Evolutionary conservation across 1,284 basidiomycete species (phyloP).

Genomic region (Blastosporella zonata): DNA sequence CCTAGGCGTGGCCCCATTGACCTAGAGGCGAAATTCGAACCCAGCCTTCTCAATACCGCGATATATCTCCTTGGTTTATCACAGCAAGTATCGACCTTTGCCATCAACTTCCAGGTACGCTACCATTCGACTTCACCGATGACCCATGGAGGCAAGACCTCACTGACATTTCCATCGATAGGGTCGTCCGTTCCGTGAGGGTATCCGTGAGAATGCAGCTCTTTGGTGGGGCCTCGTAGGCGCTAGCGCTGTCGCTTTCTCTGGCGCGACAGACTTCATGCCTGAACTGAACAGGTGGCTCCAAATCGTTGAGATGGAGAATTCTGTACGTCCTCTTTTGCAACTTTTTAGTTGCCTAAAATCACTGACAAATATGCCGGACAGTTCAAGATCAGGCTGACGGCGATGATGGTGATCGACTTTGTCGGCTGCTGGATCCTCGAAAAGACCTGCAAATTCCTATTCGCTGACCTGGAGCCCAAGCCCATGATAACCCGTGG

Average conservation of each 20-base stretch:
- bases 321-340: constrained; percentile 48
- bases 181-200: constrained; percentile 95
- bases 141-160: constrained; percentile 2
- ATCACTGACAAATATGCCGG: not conserved
- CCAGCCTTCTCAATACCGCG: constrained; percentile 89
- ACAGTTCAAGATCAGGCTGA: constrained; percentile 81
- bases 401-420: constrained; percentile 81
- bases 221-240: constrained; percentile 90
- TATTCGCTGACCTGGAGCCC: constrained; percentile 90
- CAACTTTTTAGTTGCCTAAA: not conserved
- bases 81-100: constrained; percentile 95
- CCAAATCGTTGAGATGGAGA: constrained; percentile 92
- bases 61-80: constrained; percentile 92
- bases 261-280: constrained; percentile 89
- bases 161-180: constrained; percentile 25
- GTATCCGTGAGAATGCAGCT: constrained; percentile 89
- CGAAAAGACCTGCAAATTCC: constrained; percentile 78
- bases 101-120: constrained; percentile 89
- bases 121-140: not conserved
- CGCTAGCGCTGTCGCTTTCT: constrained; percentile 86
- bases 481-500: constrained; percentile 83
- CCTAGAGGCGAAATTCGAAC: constrained; percentile 92
- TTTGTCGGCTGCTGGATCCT: constrained; percentile 87
- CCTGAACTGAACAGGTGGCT: constrained; percentile 97
- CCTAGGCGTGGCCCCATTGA: constrained; percentile 77